These are phyloP conservation scores for Lentinus tigrinus DNA, from an alignment of 768 basidiomycete genomes.

Conservation along the genomic window DNA sequence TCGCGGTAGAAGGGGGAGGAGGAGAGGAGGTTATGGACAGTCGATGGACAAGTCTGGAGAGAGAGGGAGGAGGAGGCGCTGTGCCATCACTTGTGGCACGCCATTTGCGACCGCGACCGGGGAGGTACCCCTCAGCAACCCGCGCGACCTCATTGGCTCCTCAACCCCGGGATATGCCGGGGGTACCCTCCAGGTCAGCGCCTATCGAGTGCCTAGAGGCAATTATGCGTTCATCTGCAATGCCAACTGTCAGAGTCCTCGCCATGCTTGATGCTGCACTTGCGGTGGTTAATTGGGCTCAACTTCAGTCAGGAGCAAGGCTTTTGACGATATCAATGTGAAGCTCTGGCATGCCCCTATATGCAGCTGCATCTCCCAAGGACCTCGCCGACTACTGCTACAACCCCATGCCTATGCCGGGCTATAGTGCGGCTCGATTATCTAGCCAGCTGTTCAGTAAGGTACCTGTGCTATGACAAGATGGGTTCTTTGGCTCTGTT, in stretches of 20 bases:
- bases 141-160: conserved; percentile 1
- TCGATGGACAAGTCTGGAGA: no score
- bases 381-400: no score
- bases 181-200: conserved; percentile 17
- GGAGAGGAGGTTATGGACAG: background rate
- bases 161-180: background rate
- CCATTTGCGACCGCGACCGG: conserved; percentile 4
- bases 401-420: no score
- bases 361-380: no score
- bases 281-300: no score
- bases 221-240: background rate
- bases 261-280: background rate
- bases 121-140: conserved; percentile 9
- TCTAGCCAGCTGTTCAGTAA: no score
- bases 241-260: background rate
- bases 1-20: background rate
- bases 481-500: no score
- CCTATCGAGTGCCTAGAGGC: background rate
- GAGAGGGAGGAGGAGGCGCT: background rate
- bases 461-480: no score
- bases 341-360: no score
- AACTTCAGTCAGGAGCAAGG: no score
- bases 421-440: no score
- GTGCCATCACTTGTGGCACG: background rate
- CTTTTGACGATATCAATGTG: no score